Percentiles rank a stretch among this genome's conserved stretches.
Evolutionary conservation across 441 rosid genomes (phyloP).

Genomic region (Aquilaria agallochum): DNA sequence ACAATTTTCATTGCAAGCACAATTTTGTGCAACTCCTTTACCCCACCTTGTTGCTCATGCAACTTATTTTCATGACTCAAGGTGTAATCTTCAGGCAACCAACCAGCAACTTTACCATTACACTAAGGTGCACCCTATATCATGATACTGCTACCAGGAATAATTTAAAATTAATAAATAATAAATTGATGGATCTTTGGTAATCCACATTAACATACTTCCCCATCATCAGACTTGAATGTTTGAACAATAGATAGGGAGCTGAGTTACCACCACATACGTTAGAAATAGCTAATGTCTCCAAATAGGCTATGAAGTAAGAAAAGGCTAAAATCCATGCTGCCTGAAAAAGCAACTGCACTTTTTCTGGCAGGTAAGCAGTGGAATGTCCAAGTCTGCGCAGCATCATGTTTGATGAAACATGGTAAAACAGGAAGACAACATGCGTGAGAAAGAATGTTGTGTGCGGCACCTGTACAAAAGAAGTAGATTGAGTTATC

Average conservation of each 20-base stretch:
- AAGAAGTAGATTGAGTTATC: slow-evolving; percentile 13
- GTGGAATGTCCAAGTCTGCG: slow-evolving; percentile 70
- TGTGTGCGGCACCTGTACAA: slow-evolving; percentile 88
- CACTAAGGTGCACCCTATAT: too few relatives aligned
- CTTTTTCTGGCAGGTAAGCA: slow-evolving; percentile 61
- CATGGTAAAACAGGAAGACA: slow-evolving; percentile 96
- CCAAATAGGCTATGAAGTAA: slow-evolving; percentile 91
- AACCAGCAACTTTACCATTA: too few relatives aligned
- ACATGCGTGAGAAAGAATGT: slow-evolving; percentile 92
- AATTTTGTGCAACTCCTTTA: too few relatives aligned
- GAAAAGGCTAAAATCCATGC: slow-evolving; percentile 88
- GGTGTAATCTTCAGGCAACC: too few relatives aligned
- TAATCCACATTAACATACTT: neutral
- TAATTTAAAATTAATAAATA: neutral
- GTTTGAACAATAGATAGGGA: neutral
- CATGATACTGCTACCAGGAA: neutral
- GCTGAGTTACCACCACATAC: slow-evolving; percentile 42
- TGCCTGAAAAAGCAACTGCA: slow-evolving; percentile 65
- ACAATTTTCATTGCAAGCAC: too few relatives aligned
- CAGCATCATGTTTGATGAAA: slow-evolving; percentile 79
- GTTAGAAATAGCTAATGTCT: slow-evolving; percentile 87
- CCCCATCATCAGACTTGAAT: neutral
- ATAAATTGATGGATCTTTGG: neutral
- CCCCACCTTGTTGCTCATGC: too few relatives aligned
- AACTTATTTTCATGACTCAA: too few relatives aligned